Evolutionary conservation across 2,329 filamentous ascomycete genomes (phyloP).

Genomic region (Diaporthe caulivora): DNA sequence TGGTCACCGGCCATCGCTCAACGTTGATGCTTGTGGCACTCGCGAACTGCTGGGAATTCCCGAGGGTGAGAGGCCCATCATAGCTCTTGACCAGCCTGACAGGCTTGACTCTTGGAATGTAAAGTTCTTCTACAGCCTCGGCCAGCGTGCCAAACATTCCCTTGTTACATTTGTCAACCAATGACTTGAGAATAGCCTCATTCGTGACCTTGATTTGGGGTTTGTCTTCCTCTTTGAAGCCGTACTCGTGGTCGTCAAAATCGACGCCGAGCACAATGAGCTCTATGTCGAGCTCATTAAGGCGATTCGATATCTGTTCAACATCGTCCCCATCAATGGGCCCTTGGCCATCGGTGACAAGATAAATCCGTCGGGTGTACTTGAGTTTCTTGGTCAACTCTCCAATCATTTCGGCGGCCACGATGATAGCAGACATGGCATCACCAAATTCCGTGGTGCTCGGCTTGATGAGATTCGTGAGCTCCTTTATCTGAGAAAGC

Average conservation of each 20-base stretch:
- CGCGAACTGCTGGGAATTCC: conserved; percentile 79
- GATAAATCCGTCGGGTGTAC: conserved; percentile 82
- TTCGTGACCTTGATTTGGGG: conserved; percentile 78
- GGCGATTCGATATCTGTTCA: conserved; percentile 76
- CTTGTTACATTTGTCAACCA: conserved; percentile 75
- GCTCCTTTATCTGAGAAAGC: conserved; percentile 76
- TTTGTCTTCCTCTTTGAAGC: conserved; percentile 93
- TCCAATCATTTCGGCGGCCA: conserved; percentile 89
- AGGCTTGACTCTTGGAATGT: conserved; percentile 80
- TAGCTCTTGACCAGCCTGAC: conserved; percentile 83
- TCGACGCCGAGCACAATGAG: conserved; percentile 88
- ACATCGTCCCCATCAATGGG: conserved; percentile 79
- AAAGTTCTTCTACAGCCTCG: conserved; percentile 85
- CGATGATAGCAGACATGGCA: conserved; percentile 86
- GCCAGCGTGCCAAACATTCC: conserved; percentile 86
- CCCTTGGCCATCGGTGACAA: conserved; percentile 86
- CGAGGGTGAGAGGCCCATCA: conserved; percentile 83
- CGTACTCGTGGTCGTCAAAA: conserved; percentile 91
- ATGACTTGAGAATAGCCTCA: conserved; percentile 73
- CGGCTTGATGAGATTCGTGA: conserved; percentile 74
- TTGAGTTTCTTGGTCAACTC: conserved; percentile 85
- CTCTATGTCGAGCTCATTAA: conserved; percentile 82
- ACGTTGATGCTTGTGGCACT: conserved; percentile 86
- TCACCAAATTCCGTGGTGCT: conserved; percentile 81
- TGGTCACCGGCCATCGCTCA: conserved; percentile 90